Evolutionary conservation across 305 asterid genomes (phyloP).

Genomic region (Ajuga reptans): DNA sequence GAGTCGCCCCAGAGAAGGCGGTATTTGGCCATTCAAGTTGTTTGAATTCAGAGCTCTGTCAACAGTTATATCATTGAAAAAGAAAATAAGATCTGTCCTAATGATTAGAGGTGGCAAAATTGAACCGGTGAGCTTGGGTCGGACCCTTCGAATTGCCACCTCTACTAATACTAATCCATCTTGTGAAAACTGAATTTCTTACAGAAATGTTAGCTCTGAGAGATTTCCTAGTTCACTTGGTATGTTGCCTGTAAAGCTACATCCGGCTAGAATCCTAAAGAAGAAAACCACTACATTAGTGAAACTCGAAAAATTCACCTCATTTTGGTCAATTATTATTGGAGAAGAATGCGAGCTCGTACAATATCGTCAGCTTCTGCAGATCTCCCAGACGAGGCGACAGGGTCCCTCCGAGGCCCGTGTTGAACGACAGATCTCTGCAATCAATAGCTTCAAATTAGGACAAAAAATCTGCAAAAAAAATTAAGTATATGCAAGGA

Average conservation of each 20-base stretch:
- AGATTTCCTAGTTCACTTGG: constrained; percentile 84
- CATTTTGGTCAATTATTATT: too few species aligned
- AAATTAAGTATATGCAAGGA: not conserved
- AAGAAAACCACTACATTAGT: not conserved
- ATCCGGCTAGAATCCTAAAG: constrained; percentile 80
- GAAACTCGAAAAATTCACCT: too few species aligned
- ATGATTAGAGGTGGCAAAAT: too few species aligned
- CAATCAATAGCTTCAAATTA: constrained; percentile 1
- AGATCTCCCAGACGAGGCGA: constrained; percentile 79
- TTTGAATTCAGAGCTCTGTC: constrained; percentile 79
- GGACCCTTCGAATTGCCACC: too few species aligned
- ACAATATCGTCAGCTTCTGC: constrained; percentile 59
- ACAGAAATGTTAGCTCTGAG: constrained; percentile 59
- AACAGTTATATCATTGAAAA: not conserved
- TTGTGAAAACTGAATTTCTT: constrained; percentile 25
- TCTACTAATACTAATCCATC: too few species aligned
- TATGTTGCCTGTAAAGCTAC: constrained; percentile 66
- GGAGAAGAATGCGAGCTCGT: constrained; percentile 21
- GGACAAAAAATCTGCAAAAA: too few species aligned
- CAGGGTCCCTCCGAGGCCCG: constrained; percentile 61
- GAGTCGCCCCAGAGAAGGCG: constrained; percentile 71
- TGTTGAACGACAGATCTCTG: constrained; percentile 87
- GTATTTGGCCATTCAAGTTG: constrained; percentile 68
- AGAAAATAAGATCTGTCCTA: not conserved
- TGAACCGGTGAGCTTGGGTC: too few species aligned